These are phyloP conservation scores for Moesziomyces sp. DNA, from an alignment of 1,284 basidiomycete species.

Conservation along the genomic window DNA sequence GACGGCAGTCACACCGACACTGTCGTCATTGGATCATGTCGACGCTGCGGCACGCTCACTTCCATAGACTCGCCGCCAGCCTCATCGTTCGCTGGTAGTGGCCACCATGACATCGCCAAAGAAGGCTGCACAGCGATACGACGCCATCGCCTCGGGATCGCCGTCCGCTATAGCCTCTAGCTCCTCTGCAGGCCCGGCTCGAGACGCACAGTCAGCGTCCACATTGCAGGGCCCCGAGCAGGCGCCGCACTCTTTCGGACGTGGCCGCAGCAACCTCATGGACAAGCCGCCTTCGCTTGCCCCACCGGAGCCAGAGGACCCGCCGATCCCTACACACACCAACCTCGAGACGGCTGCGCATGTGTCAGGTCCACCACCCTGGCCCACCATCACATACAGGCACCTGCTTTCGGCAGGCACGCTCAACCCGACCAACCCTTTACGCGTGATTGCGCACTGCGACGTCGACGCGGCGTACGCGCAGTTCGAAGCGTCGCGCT, in stretches of 20 bases:
- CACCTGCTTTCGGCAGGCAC: slow-evolving; percentile 60
- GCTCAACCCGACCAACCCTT: slow-evolving; percentile 67
- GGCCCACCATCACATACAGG: slow-evolving; percentile 54
- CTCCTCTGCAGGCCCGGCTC: neutral
- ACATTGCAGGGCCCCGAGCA: neutral
- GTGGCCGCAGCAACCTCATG: slow-evolving; percentile 20
- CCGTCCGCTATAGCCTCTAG: slow-evolving; percentile 6
- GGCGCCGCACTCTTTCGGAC: slow-evolving; percentile 16
- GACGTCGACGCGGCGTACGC: slow-evolving; percentile 71
- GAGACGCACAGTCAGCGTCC: slow-evolving; percentile 1
- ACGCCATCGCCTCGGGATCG: slow-evolving; percentile 10
- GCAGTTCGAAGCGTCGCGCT: slow-evolving; percentile 85
- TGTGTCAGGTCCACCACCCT: slow-evolving; percentile 33
- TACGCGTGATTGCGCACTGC: slow-evolving; percentile 80
- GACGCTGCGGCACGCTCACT: neutral
- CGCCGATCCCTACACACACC: slow-evolving; percentile 29
- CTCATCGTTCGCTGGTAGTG: neutral
- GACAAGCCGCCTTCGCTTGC: slow-evolving; percentile 34
- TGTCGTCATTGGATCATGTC: slow-evolving; percentile 4
- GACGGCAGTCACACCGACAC: too few species aligned
- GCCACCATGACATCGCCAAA: slow-evolving; percentile 36
- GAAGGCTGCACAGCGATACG: slow-evolving; percentile 37
- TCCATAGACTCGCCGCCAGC: slow-evolving; percentile 2
- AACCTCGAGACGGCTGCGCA: slow-evolving; percentile 39
- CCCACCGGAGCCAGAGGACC: slow-evolving; percentile 22